phyloP scores from a whole-genome alignment of 306 rosid genomes.

The Erythrophleum fordii region DNA sequence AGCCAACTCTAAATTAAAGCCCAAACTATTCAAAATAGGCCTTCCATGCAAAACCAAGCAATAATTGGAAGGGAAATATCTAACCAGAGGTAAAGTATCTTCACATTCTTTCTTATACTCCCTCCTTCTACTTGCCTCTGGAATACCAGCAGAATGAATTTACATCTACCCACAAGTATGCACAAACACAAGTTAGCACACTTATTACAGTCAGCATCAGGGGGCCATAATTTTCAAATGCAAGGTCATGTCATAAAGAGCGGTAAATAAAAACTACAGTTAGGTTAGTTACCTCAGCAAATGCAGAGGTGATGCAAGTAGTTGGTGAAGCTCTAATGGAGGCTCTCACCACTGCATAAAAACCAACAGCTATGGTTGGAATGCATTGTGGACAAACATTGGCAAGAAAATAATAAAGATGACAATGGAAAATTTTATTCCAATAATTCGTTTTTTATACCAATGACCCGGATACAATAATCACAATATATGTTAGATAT shows the following conservation, averaged over 20 bases:
- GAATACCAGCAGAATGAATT: slow-evolving; percentile 1
- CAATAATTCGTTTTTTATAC: slow-evolving; percentile 31
- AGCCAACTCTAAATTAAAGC: not conserved
- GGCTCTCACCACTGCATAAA: slow-evolving; percentile 58
- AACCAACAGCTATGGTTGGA: slow-evolving; percentile 52
- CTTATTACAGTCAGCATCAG: slow-evolving; percentile 10
- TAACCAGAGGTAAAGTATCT: slow-evolving; percentile 12
- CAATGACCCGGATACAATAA: slow-evolving; percentile 39
- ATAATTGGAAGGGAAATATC: not conserved
- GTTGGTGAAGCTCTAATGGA: slow-evolving; percentile 53
- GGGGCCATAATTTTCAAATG: not conserved
- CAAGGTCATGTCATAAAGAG: slow-evolving; percentile 14
- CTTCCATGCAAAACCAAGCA: not conserved
- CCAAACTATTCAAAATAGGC: not conserved
- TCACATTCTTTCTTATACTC: slow-evolving; percentile 4
- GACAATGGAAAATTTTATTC: slow-evolving; percentile 18
- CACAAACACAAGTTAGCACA: slow-evolving; percentile 10
- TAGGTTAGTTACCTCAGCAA: slow-evolving; percentile 71
- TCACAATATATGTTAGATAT: slow-evolving; percentile 26
- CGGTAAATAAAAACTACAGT: slow-evolving; percentile 11
- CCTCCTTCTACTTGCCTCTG: slow-evolving; percentile 2
- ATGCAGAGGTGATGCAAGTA: slow-evolving; percentile 46
- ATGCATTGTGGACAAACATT: slow-evolving; percentile 35
- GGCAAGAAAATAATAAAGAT: slow-evolving; percentile 1
- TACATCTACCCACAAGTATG: slow-evolving; percentile 26